These are phyloP conservation scores for Vitis rotundifolia DNA, from an alignment of 164 flowering plant species.

Conservation along the genomic window DNA sequence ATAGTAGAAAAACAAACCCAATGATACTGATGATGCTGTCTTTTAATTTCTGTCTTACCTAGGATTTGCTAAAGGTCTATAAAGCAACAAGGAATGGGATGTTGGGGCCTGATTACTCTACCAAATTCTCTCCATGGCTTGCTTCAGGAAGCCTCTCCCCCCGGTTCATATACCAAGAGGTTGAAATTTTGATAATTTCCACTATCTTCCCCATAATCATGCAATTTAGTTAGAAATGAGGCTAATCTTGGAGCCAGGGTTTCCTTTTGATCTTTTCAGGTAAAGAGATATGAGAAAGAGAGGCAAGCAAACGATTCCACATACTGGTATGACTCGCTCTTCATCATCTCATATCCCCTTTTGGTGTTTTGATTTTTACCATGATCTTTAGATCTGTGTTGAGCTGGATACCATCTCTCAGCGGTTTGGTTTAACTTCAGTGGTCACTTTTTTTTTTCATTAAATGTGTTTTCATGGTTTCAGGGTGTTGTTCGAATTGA, in stretches of 20 bases:
- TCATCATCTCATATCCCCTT: not conserved
- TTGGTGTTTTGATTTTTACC: not conserved
- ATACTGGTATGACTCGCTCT: slow-evolving; percentile 63
- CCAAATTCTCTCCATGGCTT: slow-evolving; percentile 98
- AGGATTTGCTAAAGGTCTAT: slow-evolving; percentile 73
- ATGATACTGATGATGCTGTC: too few species aligned
- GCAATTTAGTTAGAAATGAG: not conserved
- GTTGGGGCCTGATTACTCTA: slow-evolving; percentile 92
- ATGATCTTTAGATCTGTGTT: too few species aligned
- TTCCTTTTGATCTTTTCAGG: slow-evolving; percentile 42
- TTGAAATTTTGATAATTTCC: slow-evolving; percentile 12
- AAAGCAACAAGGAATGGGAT: slow-evolving; percentile 91
- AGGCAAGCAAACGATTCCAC: slow-evolving; percentile 82
- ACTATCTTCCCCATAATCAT: not conserved
- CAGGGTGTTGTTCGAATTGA: slow-evolving; percentile 95
- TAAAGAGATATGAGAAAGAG: slow-evolving; percentile 79
- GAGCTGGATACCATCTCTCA: too few species aligned
- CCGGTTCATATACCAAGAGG: slow-evolving; percentile 81
- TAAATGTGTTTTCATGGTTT: slow-evolving; percentile 6
- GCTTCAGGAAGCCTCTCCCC: slow-evolving; percentile 89
- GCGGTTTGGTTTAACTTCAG: too few species aligned
- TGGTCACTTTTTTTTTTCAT: too few species aligned
- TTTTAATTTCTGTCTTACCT: not conserved
- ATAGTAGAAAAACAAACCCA: too few species aligned
- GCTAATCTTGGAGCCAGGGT: slow-evolving; percentile 1